These are phyloP conservation scores for Ambrosia artemisiifolia DNA, from an alignment of 129 eudicot genomes.

Conservation along the genomic window DNA sequence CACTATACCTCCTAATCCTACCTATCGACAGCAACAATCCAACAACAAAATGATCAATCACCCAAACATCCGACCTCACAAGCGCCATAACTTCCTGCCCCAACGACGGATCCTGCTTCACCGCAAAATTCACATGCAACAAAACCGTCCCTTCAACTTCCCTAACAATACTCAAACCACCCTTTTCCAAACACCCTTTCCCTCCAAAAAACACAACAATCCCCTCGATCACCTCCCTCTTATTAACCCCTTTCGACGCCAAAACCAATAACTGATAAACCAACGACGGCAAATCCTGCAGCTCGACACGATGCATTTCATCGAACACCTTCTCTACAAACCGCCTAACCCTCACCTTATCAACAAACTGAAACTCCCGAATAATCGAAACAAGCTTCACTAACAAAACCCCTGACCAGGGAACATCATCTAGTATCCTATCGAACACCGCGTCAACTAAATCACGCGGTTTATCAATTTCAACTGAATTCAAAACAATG, in stretches of 20 bases:
- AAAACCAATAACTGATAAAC: constrained; percentile 73
- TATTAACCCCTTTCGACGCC: constrained; percentile 68
- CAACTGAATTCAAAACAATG: constrained; percentile 39
- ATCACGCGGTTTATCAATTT: constrained; percentile 34
- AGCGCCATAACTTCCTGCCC: constrained; percentile 75
- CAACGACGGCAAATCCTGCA: constrained; percentile 75
- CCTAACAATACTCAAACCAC: constrained; percentile 38
- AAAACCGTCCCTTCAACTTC: constrained; percentile 86
- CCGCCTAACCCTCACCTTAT: constrained; percentile 46
- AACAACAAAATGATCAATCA: constrained; percentile 58
- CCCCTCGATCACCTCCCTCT: constrained; percentile 62
- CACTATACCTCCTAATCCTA: constrained; percentile 60
- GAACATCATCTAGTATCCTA: constrained; percentile 24
- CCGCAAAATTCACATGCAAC: constrained; percentile 83
- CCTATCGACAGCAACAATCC: constrained; percentile 67
- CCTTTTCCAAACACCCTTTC: constrained; percentile 31
- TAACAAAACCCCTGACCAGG: constrained; percentile 59
- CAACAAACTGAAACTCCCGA: constrained; percentile 52
- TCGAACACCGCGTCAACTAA: constrained; percentile 38
- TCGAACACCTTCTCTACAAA: constrained; percentile 61
- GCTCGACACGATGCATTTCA: constrained; percentile 51
- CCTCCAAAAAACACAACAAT: constrained; percentile 61
- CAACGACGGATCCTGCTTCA: constrained; percentile 78
- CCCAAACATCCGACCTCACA: constrained; percentile 47
- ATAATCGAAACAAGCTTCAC: constrained; percentile 58